These are phyloP conservation scores for Hymenotorrendiella dingleyae DNA, from an alignment of 2,329 filamentous ascomycete genomes.

Conservation along the genomic window DNA sequence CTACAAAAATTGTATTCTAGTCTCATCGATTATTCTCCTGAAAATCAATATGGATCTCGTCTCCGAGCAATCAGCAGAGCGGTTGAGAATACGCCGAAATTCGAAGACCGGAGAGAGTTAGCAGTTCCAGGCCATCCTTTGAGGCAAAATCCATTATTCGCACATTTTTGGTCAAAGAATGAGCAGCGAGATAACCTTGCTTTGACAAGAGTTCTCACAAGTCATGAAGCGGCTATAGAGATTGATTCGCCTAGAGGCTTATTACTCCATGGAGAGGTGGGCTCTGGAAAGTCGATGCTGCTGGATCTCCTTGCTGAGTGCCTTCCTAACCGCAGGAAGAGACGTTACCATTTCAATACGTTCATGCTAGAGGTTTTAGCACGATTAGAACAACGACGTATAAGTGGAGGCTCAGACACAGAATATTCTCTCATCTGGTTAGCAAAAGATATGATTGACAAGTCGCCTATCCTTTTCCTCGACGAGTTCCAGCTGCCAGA, in stretches of 20 bases:
- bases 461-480: conserved; percentile 70
- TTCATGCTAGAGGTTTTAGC: conserved; percentile 78
- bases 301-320: conserved; percentile 75
- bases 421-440: conserved; percentile 69
- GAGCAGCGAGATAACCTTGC: conserved; percentile 53
- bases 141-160: conserved; percentile 52
- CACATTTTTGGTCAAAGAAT: conserved; percentile 52
- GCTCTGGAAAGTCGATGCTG: conserved; percentile 81
- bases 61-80: conserved; percentile 53
- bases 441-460: conserved; percentile 69
- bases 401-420: conserved; percentile 12
- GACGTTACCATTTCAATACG: conserved; percentile 76
- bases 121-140: conserved; percentile 50
- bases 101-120: conserved; percentile 31
- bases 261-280: conserved; percentile 75
- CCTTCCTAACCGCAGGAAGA: conserved; percentile 66
- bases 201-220: conserved; percentile 62
- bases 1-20: conserved; percentile 70
- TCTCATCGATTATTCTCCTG: conserved; percentile 73
- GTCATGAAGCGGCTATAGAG: conserved; percentile 64
- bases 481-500: conserved; percentile 84
- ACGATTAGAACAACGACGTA: conserved; percentile 52
- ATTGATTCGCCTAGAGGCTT: conserved; percentile 69
- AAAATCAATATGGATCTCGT: conserved; percentile 60
- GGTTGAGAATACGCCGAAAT: conserved; percentile 29